These are phyloP conservation scores for Cercospora sp. DNA, from an alignment of 2,329 filamentous ascomycete species.

Conservation along the genomic window DNA sequence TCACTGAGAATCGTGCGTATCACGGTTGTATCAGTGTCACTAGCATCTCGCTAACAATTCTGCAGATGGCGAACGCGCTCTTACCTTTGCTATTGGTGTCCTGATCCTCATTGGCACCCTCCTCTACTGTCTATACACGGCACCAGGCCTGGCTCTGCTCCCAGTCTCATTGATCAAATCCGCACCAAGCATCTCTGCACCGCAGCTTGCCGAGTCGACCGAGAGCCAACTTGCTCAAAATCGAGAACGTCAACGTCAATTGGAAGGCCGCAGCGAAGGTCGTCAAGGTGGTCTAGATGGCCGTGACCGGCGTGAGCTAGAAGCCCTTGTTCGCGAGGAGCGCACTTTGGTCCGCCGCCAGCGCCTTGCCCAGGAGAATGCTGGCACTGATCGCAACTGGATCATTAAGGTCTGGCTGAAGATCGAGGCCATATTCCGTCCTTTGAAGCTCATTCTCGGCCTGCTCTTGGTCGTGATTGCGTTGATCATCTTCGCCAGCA, in stretches of 20 bases:
- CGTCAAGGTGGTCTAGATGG: conserved; percentile 72
- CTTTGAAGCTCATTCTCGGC: conserved; percentile 84
- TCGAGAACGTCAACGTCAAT: conserved; percentile 84
- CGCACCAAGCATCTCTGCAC: conserved; percentile 79
- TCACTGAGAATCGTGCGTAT: conserved; percentile 72
- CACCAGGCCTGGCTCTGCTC: conserved; percentile 81
- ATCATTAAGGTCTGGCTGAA: conserved; percentile 77
- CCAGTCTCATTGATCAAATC: conserved; percentile 91
- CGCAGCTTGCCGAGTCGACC: conserved; percentile 73
- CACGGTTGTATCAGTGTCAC: not conserved
- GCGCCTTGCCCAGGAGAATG: conserved; percentile 78
- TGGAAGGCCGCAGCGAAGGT: conserved; percentile 81
- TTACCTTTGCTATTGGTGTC: conserved; percentile 87
- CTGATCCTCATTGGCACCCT: conserved; percentile 83
- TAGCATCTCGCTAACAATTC: conserved; percentile 18
- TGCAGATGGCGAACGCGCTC: conserved; percentile 78
- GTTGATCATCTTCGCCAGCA: conserved; percentile 79
- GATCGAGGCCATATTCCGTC: conserved; percentile 76
- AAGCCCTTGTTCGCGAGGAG: conserved; percentile 84
- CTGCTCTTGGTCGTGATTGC: conserved; percentile 73
- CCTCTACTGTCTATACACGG: conserved; percentile 86
- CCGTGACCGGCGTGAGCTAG: conserved; percentile 86
- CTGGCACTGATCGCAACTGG: conserved; percentile 72
- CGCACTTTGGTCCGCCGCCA: conserved; percentile 87
- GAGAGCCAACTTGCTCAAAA: conserved; percentile 81